Conservation (phyloP, 2,329 filamentous ascomycete genomes). For the Apiospora pterosperma region DNA sequence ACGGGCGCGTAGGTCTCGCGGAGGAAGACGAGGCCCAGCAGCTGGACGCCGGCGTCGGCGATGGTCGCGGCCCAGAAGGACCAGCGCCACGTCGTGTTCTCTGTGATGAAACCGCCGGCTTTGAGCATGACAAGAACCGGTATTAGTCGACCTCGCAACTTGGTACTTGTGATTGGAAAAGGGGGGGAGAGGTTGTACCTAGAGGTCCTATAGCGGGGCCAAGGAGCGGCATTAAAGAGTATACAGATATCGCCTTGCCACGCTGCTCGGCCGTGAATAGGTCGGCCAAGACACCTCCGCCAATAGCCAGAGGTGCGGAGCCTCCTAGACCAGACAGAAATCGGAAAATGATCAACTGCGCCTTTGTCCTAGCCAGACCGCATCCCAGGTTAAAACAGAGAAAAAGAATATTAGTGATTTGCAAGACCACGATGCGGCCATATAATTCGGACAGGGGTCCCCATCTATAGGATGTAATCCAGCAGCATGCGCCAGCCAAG, state of each 20-base stretch:
- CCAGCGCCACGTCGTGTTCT: slow-evolving; percentile 69
- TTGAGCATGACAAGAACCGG: neutral
- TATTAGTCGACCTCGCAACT: neutral
- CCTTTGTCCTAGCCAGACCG: slow-evolving; percentile 49
- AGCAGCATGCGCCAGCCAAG: neutral
- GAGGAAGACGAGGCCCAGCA: slow-evolving; percentile 55
- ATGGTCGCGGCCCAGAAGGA: slow-evolving; percentile 68
- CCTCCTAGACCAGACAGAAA: slow-evolving; percentile 58
- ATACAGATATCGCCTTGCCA: slow-evolving; percentile 60
- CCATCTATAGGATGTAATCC: slow-evolving; percentile 24
- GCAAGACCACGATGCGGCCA: slow-evolving; percentile 51
- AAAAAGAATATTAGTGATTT: slow-evolving; percentile 47
- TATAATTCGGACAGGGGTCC: slow-evolving; percentile 54
- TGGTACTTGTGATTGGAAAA: neutral
- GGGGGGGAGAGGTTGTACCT: neutral
- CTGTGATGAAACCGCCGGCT: slow-evolving; percentile 61
- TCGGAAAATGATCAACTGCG: slow-evolving; percentile 54
- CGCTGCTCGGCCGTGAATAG: slow-evolving; percentile 59
- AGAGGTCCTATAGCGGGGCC: slow-evolving; percentile 65
- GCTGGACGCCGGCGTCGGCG: slow-evolving; percentile 56
- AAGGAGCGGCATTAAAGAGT: slow-evolving; percentile 60
- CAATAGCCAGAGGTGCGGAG: slow-evolving; percentile 46
- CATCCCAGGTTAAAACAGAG: slow-evolving; percentile 57
- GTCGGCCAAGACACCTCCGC: slow-evolving; percentile 28
- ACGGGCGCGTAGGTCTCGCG: slow-evolving; percentile 65